These are phyloP conservation scores for Syncephalastrum contaminatum DNA, from an alignment of 371 early-diverging fungal species.

Conservation along the genomic window DNA sequence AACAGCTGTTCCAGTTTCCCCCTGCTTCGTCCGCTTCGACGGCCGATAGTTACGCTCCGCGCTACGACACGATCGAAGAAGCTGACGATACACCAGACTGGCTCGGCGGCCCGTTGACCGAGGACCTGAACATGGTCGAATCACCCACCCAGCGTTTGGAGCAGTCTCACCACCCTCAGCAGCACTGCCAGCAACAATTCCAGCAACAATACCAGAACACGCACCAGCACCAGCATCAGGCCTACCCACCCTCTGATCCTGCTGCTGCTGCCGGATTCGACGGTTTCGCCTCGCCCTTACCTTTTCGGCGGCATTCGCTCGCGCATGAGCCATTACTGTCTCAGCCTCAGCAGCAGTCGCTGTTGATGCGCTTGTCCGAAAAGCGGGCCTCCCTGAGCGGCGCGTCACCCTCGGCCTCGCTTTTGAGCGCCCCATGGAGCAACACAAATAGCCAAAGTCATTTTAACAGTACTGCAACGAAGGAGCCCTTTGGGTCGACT, in stretches of 20 bases:
- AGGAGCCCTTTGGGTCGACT: conserved; percentile 5
- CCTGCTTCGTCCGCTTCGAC: no score
- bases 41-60: no score
- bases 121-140: background rate
- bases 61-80: no score
- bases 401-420: background rate
- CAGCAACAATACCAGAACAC: conserved; percentile 1
- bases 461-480: background rate
- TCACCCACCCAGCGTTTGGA: conserved; percentile 3
- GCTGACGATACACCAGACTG: conserved; percentile 14
- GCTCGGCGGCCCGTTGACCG: conserved; percentile 13
- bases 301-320: conserved; percentile 25
- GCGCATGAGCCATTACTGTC: conserved; percentile 18
- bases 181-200: background rate
- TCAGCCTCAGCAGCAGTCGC: conserved; percentile 2
- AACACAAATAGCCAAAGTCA: no score
- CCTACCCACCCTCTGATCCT: conserved; percentile 5
- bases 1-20: no score
- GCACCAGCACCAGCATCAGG: conserved; percentile 7
- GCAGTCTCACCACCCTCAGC: no score
- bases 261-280: conserved; percentile 7
- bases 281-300: conserved; percentile 9
- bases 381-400: conserved; percentile 7
- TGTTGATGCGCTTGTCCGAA: background rate
- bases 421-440: no score